Base-by-base conservation (phyloP, 768 basidiomycete species). In the Lactarius psammicola region DNA sequence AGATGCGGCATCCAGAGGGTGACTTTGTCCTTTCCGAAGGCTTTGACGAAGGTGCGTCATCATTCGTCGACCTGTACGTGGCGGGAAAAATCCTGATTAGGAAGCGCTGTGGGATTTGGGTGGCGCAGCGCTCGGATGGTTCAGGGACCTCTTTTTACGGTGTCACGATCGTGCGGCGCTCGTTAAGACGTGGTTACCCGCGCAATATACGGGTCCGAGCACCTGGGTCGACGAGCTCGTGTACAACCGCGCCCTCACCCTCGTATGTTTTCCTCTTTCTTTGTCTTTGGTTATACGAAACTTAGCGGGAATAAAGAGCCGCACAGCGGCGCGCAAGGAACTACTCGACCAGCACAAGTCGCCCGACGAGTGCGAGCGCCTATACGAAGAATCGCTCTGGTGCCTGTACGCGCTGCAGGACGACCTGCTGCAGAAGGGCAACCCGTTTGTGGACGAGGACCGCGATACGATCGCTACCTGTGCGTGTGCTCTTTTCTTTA, bases 311-410 rank as follows among this genome's bases (percentile, higher is more conserved):
- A 17, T 38, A 3, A 77, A 98, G 95, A 95, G 94, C 70, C 91
- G 95, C 7, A 90, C 88, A 0, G 95, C 95, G 44, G 95, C 96
- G 1, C 83, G 90, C 55, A 94, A 94, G 71, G 96, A 98, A 73
- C 82, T 98, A 0, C 78, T 92, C 13, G 92, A 94, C 72, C 85
- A 90, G 73, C 88, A 87, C 44, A 80, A 81, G 53, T 84, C 84
- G 33, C 87, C 90, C 0, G 84, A 90, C 68, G 90, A 93, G 72
- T 95, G 94, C 75, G 94, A 97, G 80, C 90, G 89, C 74, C 80
- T 96, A 42, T 99, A 98, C 76, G 95, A 98, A 72, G 94, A 94
- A 71, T 93, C 94, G 0, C 76, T 98, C 9, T 97, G 94, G 94
- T 91, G 95, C 74, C 80, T 98, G 34, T 92, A 95, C 69, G 90